Evolutionary conservation across 495 filamentous ascomycete genomes (phyloP).

Genomic region (Aspergillus incahuasiensis): DNA sequence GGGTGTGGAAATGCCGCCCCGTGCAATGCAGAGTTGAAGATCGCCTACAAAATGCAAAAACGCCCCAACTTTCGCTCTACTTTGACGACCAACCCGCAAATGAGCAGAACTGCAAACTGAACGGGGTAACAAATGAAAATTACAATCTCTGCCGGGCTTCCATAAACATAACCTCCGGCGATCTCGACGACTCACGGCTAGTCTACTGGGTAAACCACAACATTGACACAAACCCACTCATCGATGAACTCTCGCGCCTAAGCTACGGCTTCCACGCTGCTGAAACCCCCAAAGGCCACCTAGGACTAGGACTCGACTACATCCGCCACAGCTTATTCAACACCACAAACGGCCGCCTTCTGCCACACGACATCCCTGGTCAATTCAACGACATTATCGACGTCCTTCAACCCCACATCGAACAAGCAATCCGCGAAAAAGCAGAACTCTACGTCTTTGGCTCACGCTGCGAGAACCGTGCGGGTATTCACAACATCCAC

Average conservation of each 20-base stretch:
- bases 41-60: constrained; percentile 1
- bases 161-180: constrained; percentile 1
- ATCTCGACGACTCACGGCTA: constrained; percentile 1
- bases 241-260: not conserved
- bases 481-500: constrained; percentile 34
- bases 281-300: not conserved
- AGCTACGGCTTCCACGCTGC: not conserved
- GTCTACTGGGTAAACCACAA: constrained; percentile 7
- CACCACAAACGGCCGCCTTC: constrained; percentile 18
- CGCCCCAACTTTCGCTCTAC: constrained; percentile 19
- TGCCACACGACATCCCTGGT: constrained; percentile 22
- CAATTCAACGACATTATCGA: constrained; percentile 30
- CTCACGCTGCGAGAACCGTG: not conserved
- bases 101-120: too few relatives aligned
- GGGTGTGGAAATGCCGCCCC: constrained; percentile 18
- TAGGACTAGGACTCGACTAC: constrained; percentile 26
- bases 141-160: not conserved
- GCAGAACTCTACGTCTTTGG: constrained; percentile 30
- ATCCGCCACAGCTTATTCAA: constrained; percentile 26
- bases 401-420: constrained; percentile 25
- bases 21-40: constrained; percentile 13
- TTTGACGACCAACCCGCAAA: not conserved
- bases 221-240: not conserved
- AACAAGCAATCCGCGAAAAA: constrained; percentile 20
- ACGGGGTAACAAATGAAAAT: too few relatives aligned